Evolutionary conservation across 2,329 filamentous ascomycete species (phyloP).

Genomic region (Colletotrichum tamarilloi): DNA sequence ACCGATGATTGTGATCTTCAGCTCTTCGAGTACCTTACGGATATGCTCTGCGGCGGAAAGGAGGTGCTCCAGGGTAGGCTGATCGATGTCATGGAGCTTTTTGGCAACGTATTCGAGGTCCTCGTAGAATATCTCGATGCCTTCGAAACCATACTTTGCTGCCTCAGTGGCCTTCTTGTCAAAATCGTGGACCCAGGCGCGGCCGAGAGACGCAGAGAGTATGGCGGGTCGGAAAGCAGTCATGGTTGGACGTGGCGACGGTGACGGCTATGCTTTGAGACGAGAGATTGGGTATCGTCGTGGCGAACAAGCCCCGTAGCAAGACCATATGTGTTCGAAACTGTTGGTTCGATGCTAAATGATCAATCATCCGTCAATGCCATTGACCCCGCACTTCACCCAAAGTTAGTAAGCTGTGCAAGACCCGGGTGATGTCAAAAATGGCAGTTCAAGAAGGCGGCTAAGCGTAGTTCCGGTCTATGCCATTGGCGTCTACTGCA

Average conservation of each 20-base stretch:
- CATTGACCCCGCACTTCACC: too few species aligned
- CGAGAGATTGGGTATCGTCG: too few species aligned
- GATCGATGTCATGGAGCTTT: constrained; percentile 50
- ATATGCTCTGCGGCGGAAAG: constrained; percentile 69
- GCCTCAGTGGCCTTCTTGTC: constrained; percentile 9
- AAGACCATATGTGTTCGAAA: too few species aligned
- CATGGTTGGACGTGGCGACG: neutral
- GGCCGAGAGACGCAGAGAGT: constrained; percentile 15
- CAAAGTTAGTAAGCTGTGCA: too few species aligned
- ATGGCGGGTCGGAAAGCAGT: constrained; percentile 7
- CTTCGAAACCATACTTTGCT: constrained; percentile 60
- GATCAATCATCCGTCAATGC: too few species aligned
- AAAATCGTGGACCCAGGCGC: constrained; percentile 42
- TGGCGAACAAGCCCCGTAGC: too few species aligned
- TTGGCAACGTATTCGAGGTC: constrained; percentile 72
- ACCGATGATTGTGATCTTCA: constrained; percentile 69
- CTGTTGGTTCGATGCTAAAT: too few species aligned
- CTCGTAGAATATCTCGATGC: constrained; percentile 82
- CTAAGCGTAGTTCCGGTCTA: too few species aligned
- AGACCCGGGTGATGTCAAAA: too few species aligned
- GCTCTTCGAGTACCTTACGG: constrained; percentile 64
- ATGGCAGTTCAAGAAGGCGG: too few species aligned
- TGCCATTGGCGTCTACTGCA: too few species aligned
- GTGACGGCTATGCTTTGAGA: too few species aligned
- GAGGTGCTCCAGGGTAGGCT: constrained; percentile 51